Evolutionary conservation across 768 basidiomycete species (phyloP).

Genomic region (Dioszegia crocea): DNA sequence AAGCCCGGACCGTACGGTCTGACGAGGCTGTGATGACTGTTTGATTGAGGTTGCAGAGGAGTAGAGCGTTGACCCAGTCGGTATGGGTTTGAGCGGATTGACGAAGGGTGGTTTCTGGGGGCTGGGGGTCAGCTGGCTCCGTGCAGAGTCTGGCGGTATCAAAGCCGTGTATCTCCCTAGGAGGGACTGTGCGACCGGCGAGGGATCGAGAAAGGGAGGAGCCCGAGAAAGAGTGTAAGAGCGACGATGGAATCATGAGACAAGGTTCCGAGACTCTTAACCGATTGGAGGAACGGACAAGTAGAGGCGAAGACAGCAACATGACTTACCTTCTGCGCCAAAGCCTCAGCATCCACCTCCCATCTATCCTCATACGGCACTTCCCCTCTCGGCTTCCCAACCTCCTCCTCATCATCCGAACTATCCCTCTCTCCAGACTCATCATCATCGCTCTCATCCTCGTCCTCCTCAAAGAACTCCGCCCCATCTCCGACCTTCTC

Average conservation of each 20-base stretch:
- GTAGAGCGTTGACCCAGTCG: constrained; percentile 94
- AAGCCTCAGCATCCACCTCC: constrained; percentile 65
- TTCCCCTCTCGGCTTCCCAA: constrained; percentile 50
- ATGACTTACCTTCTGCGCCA: constrained; percentile 45
- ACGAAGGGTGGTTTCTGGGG: constrained; percentile 57
- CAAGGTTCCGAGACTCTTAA: too few species aligned
- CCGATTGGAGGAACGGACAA: too few species aligned
- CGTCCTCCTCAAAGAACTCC: constrained; percentile 69
- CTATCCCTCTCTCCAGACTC: constrained; percentile 13
- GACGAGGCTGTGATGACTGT: constrained; percentile 92
- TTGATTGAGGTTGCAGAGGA: constrained; percentile 87
- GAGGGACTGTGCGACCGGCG: too few species aligned
- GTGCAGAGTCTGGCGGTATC: too few species aligned
- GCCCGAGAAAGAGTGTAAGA: too few species aligned
- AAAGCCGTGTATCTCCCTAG: too few species aligned
- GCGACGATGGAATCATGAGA: too few species aligned
- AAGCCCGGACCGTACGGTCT: constrained; percentile 88
- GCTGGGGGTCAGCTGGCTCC: constrained; percentile 1
- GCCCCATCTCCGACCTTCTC: constrained; percentile 75
- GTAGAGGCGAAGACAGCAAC: too few species aligned
- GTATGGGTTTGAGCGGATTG: constrained; percentile 84
- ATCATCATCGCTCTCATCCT: constrained; percentile 54
- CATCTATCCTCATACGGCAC: constrained; percentile 70
- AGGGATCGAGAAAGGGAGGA: too few species aligned
- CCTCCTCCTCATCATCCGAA: constrained; percentile 29